A percentile compares a stretch with the other conserved stretches of the same genome.
Conservation (phyloP, 768 basidiomycete genomes). For the Suillus alpinus region DNA sequence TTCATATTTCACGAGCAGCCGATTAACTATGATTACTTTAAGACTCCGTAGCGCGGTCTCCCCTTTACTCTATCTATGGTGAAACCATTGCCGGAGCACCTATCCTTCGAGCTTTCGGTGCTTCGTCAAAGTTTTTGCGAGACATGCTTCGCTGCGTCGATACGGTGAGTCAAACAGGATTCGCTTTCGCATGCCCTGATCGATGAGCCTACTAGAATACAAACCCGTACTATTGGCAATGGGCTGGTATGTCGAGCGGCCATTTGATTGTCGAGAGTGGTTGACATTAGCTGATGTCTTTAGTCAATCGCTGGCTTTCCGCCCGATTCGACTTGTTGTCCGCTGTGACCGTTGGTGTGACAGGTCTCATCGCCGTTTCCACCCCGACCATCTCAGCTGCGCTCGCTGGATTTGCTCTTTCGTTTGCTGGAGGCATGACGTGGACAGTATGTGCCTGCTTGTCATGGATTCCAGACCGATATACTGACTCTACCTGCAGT, state of each 20-base stretch:
- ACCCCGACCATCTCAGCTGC: slow-evolving; percentile 76
- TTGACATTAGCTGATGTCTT: slow-evolving; percentile 7
- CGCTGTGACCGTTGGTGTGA: slow-evolving; percentile 67
- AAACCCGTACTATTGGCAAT: slow-evolving; percentile 89
- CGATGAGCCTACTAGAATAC: slow-evolving; percentile 37
- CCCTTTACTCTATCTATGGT: slow-evolving; percentile 45
- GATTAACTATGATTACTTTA: slow-evolving; percentile 2
- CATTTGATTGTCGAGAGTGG: background rate
- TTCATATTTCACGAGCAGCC: background rate
- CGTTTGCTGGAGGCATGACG: slow-evolving; percentile 78
- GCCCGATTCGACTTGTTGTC: slow-evolving; percentile 85
- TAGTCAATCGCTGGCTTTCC: slow-evolving; percentile 89
- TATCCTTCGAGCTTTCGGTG: slow-evolving; percentile 80
- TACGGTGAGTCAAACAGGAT: slow-evolving; percentile 47
- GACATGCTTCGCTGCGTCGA: slow-evolving; percentile 84
- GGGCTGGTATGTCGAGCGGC: slow-evolving; percentile 58
- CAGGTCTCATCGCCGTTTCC: slow-evolving; percentile 62
- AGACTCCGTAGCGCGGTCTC: slow-evolving; percentile 51
- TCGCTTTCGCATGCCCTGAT: slow-evolving; percentile 1
- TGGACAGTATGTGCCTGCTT: slow-evolving; percentile 47
- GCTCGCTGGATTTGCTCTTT: slow-evolving; percentile 80
- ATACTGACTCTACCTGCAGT: slow-evolving; percentile 29
- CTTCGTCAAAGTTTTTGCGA: slow-evolving; percentile 79
- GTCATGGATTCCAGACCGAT: background rate
- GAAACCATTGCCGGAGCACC: slow-evolving; percentile 51